These are phyloP conservation scores for Corrigiola litoralis DNA, from an alignment of 179 eudicot species.

Conservation along the genomic window DNA sequence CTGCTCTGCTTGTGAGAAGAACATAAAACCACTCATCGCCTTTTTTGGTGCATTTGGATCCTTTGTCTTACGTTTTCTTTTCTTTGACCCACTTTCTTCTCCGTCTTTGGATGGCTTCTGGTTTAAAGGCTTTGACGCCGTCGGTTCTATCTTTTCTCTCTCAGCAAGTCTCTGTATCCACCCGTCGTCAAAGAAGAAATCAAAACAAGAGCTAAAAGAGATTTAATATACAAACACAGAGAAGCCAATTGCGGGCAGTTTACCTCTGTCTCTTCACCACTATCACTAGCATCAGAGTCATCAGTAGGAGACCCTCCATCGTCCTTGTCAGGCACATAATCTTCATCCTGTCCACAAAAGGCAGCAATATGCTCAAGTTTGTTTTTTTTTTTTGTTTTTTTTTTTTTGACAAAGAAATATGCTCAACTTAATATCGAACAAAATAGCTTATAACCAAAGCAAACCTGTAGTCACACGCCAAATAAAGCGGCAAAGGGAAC, in stretches of 20 bases:
- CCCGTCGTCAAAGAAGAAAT: background rate
- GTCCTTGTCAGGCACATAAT: slow-evolving; percentile 76
- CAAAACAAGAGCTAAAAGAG: slow-evolving; percentile 4
- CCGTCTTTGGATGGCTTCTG: slow-evolving; percentile 61
- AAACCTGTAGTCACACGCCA: background rate
- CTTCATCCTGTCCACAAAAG: slow-evolving; percentile 58
- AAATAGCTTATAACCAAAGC: background rate
- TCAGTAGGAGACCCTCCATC: slow-evolving; percentile 94
- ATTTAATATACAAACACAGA: background rate
- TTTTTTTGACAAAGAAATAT: too few species aligned
- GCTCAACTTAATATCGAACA: background rate
- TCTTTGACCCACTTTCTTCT: slow-evolving; percentile 65
- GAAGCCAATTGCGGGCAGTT: background rate
- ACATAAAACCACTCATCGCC: slow-evolving; percentile 69
- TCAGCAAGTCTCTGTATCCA: slow-evolving; percentile 60
- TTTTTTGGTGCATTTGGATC: slow-evolving; percentile 97
- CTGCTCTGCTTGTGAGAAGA: slow-evolving; percentile 72
- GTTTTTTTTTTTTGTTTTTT: too few species aligned
- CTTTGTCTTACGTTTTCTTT: slow-evolving; percentile 83
- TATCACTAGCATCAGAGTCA: slow-evolving; percentile 80
- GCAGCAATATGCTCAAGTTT: background rate
- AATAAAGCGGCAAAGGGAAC: background rate
- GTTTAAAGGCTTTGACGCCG: slow-evolving; percentile 51
- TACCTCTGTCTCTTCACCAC: slow-evolving; percentile 68
- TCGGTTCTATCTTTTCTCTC: slow-evolving; percentile 63